Evolutionary conservation across 192 early-diverging fungal species (phyloP).

Genomic region (Linnemannia hyalina): DNA sequence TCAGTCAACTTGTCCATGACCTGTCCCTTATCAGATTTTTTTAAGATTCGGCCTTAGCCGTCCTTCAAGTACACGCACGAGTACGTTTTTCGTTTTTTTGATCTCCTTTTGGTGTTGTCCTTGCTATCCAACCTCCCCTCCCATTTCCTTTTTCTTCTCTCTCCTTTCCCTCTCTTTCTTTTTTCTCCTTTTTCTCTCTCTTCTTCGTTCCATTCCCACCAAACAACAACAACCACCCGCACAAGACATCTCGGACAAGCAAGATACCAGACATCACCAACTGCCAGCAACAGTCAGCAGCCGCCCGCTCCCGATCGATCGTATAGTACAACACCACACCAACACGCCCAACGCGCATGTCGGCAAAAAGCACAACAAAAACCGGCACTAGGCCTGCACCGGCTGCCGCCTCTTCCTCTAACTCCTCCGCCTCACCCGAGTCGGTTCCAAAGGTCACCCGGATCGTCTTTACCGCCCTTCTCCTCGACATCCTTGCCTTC

Average conservation of each 20-base stretch:
- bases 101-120: neutral
- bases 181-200: neutral
- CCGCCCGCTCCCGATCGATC: no score
- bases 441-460: conserved; percentile 43
- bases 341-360: neutral
- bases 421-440: neutral
- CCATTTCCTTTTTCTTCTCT: neutral
- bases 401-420: neutral
- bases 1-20: no score
- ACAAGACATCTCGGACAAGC: neutral
- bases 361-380: neutral
- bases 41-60: neutral
- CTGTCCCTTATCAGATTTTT: conserved; percentile 6
- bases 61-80: neutral
- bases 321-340: neutral
- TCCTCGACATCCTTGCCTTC: conserved; percentile 97
- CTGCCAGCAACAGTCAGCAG: no score
- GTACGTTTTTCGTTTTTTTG: neutral
- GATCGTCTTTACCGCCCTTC: conserved; percentile 85
- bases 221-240: neutral
- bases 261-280: neutral
- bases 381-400: neutral
- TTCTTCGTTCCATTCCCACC: neutral
- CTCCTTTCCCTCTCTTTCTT: no score
- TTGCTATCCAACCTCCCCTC: neutral